A percentile compares a stretch with the other conserved stretches of the same genome.
phyloP scores from a whole-genome alignment of 495 filamentous ascomycete genomes.

The Hyaloscypha hepaticicola region DNA sequence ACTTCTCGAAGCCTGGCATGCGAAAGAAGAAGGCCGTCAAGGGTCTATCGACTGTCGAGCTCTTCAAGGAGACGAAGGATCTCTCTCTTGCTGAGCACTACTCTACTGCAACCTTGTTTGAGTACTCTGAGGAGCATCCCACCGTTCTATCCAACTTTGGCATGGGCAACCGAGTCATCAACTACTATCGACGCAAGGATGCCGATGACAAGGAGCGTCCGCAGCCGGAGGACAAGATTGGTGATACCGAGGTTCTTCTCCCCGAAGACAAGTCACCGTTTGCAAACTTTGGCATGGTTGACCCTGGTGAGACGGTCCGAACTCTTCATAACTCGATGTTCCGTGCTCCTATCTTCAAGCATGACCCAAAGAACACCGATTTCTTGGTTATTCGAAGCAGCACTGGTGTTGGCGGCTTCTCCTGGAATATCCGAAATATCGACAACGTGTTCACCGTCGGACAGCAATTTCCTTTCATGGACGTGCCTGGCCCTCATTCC shows the following conservation, averaged over 20 bases:
- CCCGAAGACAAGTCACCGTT: constrained; percentile 95
- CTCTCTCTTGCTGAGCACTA: constrained; percentile 80
- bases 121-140: constrained; percentile 94
- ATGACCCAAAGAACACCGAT: constrained; percentile 73
- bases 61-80: constrained; percentile 73
- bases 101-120: constrained; percentile 78
- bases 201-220: constrained; percentile 72
- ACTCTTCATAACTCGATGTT: constrained; percentile 95
- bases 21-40: constrained; percentile 80
- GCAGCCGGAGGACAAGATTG: constrained; percentile 66
- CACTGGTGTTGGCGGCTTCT: constrained; percentile 68
- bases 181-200: constrained; percentile 90
- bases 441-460: constrained; percentile 88
- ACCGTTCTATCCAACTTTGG: constrained; percentile 91
- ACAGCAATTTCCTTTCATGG: constrained; percentile 85
- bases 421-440: constrained; percentile 80
- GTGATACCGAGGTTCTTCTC: constrained; percentile 81
- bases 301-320: constrained; percentile 83
- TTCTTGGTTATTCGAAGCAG: constrained; percentile 82
- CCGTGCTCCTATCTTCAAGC: constrained; percentile 88
- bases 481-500: constrained; percentile 90
- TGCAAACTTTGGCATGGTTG: constrained; percentile 88
- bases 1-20: constrained; percentile 58
- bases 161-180: constrained; percentile 93
- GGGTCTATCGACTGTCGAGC: constrained; percentile 68